Base-by-base conservation (phyloP, 169 alveolate genomes). In the Plasmodium berghei region DNA sequence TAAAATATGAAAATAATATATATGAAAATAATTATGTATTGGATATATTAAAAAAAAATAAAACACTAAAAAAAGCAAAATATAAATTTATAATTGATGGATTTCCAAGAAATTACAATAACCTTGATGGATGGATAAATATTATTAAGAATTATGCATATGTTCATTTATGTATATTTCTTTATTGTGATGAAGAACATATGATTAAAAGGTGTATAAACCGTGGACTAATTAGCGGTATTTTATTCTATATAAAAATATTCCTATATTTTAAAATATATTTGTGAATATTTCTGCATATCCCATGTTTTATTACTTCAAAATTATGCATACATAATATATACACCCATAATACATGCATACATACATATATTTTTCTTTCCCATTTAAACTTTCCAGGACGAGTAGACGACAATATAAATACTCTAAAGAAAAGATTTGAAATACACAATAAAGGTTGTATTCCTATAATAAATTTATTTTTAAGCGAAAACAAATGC, bases 401-500 rank as follows among this genome's bases (percentile, higher is more conserved):
- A 55, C 96, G 99, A 92, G 94, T 95, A 42, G 99, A 98, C 93
- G 99, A 98, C 91, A 98, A 98, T 73, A 92, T 95, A 58, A 98
- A 95, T 83, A 95, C 98, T 22, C 80, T 98, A 40, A 93, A 87
- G 58, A 98, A 98, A 92, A 95, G 99, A 89, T 96, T 98, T 72
- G 80, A 87, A 58, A 97, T 98, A 46, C 97, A 96, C 93, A 96
- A 92, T 59, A 96, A 97, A 55, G 98, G 96, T 61, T 95, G 98
- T 34, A 90, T 93, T 59, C 99, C 99, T 45, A 97, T 98, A 71
- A 96, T 97, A 34, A 96, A 96, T 49, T 71, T 93, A 71, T 95
- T 96, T 92, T 91, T 87, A 52, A 87, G 89, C 64, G 87, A 92
- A 75, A 96, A 96, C 34, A 95, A 96, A 85, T 94, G 97, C 86